Evolutionary conservation across 2,329 filamentous ascomycete genomes (phyloP), one percentile per base, ranked within the genome.

Genomic region (Teratosphaeria viscida): DNA sequence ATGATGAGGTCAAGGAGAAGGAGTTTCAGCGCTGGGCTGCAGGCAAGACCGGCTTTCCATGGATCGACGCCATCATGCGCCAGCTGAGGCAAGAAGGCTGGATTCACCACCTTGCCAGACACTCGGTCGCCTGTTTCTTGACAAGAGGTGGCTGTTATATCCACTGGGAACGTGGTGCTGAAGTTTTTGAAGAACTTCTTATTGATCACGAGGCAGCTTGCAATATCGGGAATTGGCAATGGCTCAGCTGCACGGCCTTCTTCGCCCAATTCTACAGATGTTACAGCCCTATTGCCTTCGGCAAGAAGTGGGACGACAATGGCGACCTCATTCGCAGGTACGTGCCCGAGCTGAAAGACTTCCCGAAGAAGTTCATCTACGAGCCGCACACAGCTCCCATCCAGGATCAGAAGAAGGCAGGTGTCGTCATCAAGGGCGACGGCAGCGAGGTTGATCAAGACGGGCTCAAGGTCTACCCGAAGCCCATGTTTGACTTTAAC

Each of bases 101-200:
- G 88, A 89, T 91, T 8, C 88, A 92, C 69, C 88, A 92, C 69
- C 78, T 91, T 0, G 88, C 87, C 2, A 81, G 88, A 0, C 88
- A 92, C 71, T 82, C 85, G n/a, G 85, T 92, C 0, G 88, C 88
- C 0, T 91, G 87, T 69, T 92, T 92, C 70, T 77, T 92, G n/a
- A 91, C 88, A 0, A 78, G 88, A 2, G 88, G 88, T 1, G 88
- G 88, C 0, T 90, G 87, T 71, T 92, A 90, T 68, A 77, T 92
- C 53, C 82, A 85, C 67, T 92, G 88, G 88, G 88, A 91, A 74
- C 82, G 88, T 19, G 88, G 88, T 1, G 86, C 85, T 5, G 87
- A 89, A 55, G 88, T 91, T 1, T 92, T 92, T 61, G 86, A 89
- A 67, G 88, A 91, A 70, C 82, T 82, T 74, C 78, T 92, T 43